Evolutionary conservation across 164 flowering plant genomes (phyloP).

Genomic region (Euptelea pleiosperma): DNA sequence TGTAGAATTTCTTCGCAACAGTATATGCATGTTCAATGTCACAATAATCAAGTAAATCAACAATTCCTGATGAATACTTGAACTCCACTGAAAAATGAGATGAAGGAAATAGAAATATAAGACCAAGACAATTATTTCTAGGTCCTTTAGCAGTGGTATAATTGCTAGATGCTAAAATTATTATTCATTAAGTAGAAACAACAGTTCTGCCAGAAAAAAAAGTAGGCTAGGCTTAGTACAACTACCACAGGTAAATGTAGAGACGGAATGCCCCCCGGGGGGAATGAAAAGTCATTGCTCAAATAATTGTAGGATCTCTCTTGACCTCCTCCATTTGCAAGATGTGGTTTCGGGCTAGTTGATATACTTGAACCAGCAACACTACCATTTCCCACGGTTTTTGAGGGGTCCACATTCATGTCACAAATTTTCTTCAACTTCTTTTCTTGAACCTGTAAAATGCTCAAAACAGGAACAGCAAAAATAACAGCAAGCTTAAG

Average conservation of each 20-base stretch:
- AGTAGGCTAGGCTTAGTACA: slow-evolving; percentile 35
- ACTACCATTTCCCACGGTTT: slow-evolving; percentile 66
- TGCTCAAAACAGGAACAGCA: too few relatives aligned
- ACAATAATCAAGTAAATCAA: not conserved
- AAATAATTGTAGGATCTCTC: slow-evolving; percentile 22
- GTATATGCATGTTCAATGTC: not conserved
- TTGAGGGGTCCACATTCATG: slow-evolving; percentile 78
- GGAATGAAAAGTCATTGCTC: slow-evolving; percentile 55
- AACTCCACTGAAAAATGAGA: not conserved
- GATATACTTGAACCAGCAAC: slow-evolving; percentile 48
- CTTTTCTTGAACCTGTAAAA: slow-evolving; percentile 98
- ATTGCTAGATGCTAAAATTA: too few relatives aligned
- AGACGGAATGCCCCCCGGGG: slow-evolving; percentile 76
- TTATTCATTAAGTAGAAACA: not conserved
- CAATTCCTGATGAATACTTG: not conserved
- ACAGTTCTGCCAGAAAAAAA: not conserved
- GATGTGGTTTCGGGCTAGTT: slow-evolving; percentile 17
- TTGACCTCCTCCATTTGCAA: slow-evolving; percentile 25
- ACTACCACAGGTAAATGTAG: slow-evolving; percentile 95
- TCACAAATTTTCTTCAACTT: slow-evolving; percentile 85
- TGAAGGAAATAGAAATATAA: not conserved
- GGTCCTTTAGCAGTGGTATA: slow-evolving; percentile 10
- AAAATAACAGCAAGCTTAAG: too few relatives aligned
- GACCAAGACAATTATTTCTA: slow-evolving; percentile 23
- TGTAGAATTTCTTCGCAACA: not conserved